These are phyloP conservation scores for Chrysoporthe cubensis DNA, from an alignment of 2,329 filamentous ascomycete species.

Conservation along the genomic window DNA sequence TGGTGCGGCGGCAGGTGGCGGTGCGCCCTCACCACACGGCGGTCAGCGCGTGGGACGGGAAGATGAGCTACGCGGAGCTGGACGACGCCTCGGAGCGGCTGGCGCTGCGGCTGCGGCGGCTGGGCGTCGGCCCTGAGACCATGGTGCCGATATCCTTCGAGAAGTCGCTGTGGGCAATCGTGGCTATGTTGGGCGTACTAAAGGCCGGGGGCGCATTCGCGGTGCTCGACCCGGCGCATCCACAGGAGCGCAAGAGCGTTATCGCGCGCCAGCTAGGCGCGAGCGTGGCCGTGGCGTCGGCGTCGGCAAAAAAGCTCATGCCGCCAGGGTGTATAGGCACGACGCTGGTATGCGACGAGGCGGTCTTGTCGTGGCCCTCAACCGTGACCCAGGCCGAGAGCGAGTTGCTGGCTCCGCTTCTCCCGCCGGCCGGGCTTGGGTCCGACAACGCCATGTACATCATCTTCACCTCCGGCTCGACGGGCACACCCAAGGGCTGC, in stretches of 20 bases:
- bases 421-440: too few species aligned
- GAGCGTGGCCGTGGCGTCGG: too few species aligned
- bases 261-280: too few species aligned
- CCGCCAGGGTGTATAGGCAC: too few species aligned
- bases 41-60: conserved; percentile 2
- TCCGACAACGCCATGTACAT: conserved; percentile 29
- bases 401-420: too few species aligned
- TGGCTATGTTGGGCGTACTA: conserved; percentile 28
- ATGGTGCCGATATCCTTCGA: conserved; percentile 21
- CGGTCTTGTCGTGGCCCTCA: not conserved
- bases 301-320: too few species aligned
- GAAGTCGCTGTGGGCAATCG: conserved; percentile 27
- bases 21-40: too few species aligned
- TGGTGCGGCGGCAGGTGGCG: too few species aligned
- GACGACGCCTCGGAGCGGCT: not conserved
- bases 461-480: conserved; percentile 56
- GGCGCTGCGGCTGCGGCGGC: not conserved
- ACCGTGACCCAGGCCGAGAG: too few species aligned
- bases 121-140: conserved; percentile 1
- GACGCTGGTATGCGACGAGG: too few species aligned
- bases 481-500: too few species aligned
- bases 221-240: conserved; percentile 41
- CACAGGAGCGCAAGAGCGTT: not conserved
- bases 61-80: conserved; percentile 2
- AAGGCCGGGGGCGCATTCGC: conserved; percentile 23